Base-by-base conservation (phyloP, 768 basidiomycete genomes). In the Mycena polygramma region DNA sequence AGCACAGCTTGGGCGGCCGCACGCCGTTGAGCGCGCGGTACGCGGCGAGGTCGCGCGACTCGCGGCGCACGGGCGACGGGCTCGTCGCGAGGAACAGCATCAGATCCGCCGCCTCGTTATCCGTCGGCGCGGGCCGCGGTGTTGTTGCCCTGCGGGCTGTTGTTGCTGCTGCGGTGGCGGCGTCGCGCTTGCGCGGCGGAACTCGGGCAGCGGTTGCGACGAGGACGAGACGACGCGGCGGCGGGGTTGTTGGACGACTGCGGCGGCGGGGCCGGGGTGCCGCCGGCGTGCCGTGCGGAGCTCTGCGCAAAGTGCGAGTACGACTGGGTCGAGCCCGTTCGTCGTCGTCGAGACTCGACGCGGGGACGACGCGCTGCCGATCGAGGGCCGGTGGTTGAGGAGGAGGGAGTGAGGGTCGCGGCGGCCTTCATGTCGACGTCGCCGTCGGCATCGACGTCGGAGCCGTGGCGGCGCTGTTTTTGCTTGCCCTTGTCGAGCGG, bases 11-110 rank as follows among this genome's bases (percentile, higher is more conserved):
- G 30, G 15, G 4, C 20, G 20, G 36, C 20, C 83, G 83, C 6
- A 83, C 79, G 63, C 82, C 86, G 57, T 87, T 84, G 22, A 93
- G 82, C 19, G 87, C 83, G 52, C 90, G 85, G 75, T 84, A 91
- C 20, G 90, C 87, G 8, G 86, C 84, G 41, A 84, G 71, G 73
- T 93, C 91, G 72, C 83, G 86, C 7, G 83, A 75, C 49, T 89
- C 88, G 43, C 86, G 88, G 51, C 93, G 89, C 22, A 85, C 92
- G 11, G 94, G 94, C 0, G 93, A 94, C 0, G 94, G 94, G 1
- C 93, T 94, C 8, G 94, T 94, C 49, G 94, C 94, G 59, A 96
- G 87, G 80, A 89, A 93, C 24, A 95, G 82, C 89, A 96, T 92
- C 52, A 95, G 81, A 76, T 94, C 93, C n/a, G 94, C 94, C 0